These are phyloP conservation scores for Phaeosphaeriaceae sp. DNA, from an alignment of 2,329 filamentous ascomycete species.

Conservation along the genomic window DNA sequence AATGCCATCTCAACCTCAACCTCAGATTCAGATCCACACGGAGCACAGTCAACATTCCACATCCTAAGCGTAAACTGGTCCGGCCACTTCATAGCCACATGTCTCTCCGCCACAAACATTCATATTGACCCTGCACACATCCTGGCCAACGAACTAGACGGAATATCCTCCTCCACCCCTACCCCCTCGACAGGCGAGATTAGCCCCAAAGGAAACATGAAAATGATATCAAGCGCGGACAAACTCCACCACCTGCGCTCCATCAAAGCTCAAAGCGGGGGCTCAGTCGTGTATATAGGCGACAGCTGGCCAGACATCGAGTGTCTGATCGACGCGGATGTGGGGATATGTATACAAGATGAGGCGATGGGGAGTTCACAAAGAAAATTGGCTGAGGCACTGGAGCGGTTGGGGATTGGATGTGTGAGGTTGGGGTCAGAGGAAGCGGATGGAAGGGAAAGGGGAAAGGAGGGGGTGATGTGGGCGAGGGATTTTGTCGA, in stretches of 20 bases:
- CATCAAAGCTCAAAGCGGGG: slow-evolving; percentile 7
- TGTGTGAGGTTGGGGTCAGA: slow-evolving; percentile 16
- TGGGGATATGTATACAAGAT: slow-evolving; percentile 56
- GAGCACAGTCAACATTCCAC: slow-evolving; percentile 25
- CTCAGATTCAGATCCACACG: no score
- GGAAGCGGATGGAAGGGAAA: no score
- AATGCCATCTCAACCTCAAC: slow-evolving; percentile 32
- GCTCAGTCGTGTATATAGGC: slow-evolving; percentile 53
- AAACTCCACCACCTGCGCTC: slow-evolving; percentile 44
- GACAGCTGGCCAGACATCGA: slow-evolving; percentile 59
- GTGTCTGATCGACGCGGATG: slow-evolving; percentile 52
- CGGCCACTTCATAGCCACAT: slow-evolving; percentile 48
- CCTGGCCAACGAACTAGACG: slow-evolving; percentile 33
- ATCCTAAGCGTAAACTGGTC: slow-evolving; percentile 60
- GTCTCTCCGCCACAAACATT: slow-evolving; percentile 19
- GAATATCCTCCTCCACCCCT: no score
- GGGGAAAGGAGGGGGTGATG: background rate
- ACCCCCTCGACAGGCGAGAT: slow-evolving; percentile 27
- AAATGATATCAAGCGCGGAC: slow-evolving; percentile 48
- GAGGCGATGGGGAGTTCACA: slow-evolving; percentile 44
- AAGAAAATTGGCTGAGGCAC: slow-evolving; percentile 41
- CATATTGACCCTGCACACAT: slow-evolving; percentile 7
- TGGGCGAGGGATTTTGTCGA: slow-evolving; percentile 16
- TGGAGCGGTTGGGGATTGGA: slow-evolving; percentile 39
- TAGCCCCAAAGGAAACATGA: slow-evolving; percentile 20